Evolutionary conservation across 192 early-diverging fungal genomes (phyloP).

Genomic region (Gorgonomyces haynaldii): DNA sequence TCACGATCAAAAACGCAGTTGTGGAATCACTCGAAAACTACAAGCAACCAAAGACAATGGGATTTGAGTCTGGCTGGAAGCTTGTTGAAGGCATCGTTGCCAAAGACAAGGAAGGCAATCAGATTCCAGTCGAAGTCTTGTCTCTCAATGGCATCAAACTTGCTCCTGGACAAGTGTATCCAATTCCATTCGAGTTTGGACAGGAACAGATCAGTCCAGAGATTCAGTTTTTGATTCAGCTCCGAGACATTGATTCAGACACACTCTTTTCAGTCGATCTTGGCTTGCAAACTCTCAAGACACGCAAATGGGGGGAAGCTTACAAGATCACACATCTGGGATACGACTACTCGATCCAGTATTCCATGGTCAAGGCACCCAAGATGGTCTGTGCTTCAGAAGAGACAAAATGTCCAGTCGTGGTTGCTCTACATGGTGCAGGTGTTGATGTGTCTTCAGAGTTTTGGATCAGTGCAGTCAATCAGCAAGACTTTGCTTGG

Average conservation of each 20-base stretch:
- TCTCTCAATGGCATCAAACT: constrained; percentile 28
- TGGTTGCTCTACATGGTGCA: constrained; percentile 63
- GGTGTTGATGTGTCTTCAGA: constrained; percentile 46
- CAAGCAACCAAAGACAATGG: not conserved
- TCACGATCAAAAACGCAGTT: constrained; percentile 29
- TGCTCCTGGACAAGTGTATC: constrained; percentile 35
- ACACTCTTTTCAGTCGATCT: constrained; percentile 13
- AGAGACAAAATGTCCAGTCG: constrained; percentile 36
- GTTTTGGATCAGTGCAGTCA: constrained; percentile 53
- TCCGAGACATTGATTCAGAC: constrained; percentile 17
- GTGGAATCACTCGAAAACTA: constrained; percentile 12
- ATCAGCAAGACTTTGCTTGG: constrained; percentile 50
- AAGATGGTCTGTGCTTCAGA: constrained; percentile 17
- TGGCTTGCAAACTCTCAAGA: constrained; percentile 12
- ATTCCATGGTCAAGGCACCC: constrained; percentile 37
- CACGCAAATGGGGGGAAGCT: constrained; percentile 29
- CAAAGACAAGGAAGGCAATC: not conserved
- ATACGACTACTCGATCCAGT: constrained; percentile 55
- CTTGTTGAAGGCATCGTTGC: not conserved
- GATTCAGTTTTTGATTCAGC: constrained; percentile 16
- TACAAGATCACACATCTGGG: constrained; percentile 63
- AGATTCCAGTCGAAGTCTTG: constrained; percentile 17
- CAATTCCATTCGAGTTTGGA: constrained; percentile 30
- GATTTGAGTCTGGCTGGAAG: constrained; percentile 10
- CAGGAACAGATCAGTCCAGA: no score